These are phyloP conservation scores for Populus davidiana DNA, from an alignment of 345 rosid species.

Conservation along the genomic window DNA sequence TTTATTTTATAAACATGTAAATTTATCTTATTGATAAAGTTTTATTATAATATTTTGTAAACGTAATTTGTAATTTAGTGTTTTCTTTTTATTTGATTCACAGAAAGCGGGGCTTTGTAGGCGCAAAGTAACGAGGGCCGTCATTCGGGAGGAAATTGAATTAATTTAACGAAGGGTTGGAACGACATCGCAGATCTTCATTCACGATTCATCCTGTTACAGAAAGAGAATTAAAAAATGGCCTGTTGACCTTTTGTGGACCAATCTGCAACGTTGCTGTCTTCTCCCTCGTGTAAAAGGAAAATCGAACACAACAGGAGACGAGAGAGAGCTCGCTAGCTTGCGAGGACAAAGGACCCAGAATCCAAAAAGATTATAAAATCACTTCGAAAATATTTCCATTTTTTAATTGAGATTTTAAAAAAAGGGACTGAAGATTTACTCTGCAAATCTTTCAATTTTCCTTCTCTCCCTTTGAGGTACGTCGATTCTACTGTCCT, in stretches of 20 bases:
- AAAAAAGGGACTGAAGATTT: background rate
- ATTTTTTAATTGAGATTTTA: slow-evolving; percentile 8
- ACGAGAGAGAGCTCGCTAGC: background rate
- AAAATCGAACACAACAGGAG: background rate
- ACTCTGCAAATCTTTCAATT: slow-evolving; percentile 15
- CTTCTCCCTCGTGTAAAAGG: background rate
- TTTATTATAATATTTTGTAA: too few species aligned
- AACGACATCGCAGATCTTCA: background rate
- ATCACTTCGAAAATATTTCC: background rate
- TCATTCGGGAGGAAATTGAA: background rate
- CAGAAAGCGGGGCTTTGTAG: too few species aligned
- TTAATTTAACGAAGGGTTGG: background rate
- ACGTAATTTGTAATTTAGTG: too few species aligned
- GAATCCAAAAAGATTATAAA: slow-evolving; percentile 29
- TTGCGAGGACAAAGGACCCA: slow-evolving; percentile 1
- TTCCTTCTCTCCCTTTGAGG: slow-evolving; percentile 23
- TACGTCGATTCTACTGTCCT: slow-evolving; percentile 16
- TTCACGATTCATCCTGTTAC: background rate
- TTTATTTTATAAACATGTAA: too few species aligned
- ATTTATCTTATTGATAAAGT: too few species aligned
- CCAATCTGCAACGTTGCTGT: background rate
- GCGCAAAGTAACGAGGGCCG: background rate
- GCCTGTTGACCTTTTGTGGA: background rate
- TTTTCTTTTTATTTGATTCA: too few species aligned
- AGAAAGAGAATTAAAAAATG: background rate